phyloP scores from a whole-genome alignment of 306 rosid genomes.

The Trifolium dubium region DNA sequence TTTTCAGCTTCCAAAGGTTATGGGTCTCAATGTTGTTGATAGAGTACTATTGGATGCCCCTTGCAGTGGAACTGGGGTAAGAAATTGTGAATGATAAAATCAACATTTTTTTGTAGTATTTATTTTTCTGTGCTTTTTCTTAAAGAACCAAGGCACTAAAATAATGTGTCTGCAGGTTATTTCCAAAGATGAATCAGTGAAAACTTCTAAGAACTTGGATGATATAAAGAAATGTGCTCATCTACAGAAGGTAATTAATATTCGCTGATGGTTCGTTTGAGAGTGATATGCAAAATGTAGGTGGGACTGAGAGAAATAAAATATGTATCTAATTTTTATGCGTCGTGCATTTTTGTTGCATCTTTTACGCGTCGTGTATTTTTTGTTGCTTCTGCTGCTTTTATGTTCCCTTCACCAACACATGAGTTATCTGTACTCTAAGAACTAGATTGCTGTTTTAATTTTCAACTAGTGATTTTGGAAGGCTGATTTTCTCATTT shows the following conservation, averaged over 20 bases:
- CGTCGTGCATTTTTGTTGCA: neutral
- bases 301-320: neutral
- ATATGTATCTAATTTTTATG: neutral
- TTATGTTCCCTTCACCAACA: neutral
- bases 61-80: constrained; percentile 99
- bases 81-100: constrained; percentile 33
- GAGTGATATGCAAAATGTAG: neutral
- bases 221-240: constrained; percentile 79
- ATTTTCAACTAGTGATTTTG: constrained; percentile 11
- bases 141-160: constrained; percentile 9
- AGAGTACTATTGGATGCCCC: constrained; percentile 97
- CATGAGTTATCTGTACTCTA: neutral
- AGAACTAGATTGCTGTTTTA: constrained; percentile 9
- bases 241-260: constrained; percentile 74
- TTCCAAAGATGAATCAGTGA: constrained; percentile 95
- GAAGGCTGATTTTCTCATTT: neutral
- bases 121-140: neutral
- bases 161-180: constrained; percentile 65
- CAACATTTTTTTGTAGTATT: neutral
- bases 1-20: constrained; percentile 86
- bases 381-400: constrained; percentile 8
- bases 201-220: constrained; percentile 77
- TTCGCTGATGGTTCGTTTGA: constrained; percentile 23
- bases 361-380: neutral
- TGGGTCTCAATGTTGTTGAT: constrained; percentile 77